A percentile compares a stretch with the other conserved stretches of the same genome.
Conservation (phyloP, 2,329 filamentous ascomycete species). For the Calonectria pteridis region DNA sequence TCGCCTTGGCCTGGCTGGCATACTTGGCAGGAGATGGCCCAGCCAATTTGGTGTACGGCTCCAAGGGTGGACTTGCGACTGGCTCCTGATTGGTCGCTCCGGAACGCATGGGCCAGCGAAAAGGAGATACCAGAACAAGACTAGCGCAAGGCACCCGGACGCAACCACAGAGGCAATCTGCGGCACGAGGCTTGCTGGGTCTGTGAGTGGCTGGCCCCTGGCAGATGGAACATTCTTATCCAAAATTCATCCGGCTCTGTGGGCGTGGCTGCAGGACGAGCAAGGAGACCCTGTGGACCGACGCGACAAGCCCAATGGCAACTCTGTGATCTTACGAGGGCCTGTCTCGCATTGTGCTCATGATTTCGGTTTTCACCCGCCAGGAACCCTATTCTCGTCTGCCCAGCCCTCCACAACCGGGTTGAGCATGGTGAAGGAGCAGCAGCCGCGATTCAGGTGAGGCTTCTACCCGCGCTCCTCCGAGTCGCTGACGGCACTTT, state of each 20-base stretch:
- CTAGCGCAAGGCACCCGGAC: slow-evolving; percentile 41
- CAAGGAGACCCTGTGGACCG: slow-evolving; percentile 7
- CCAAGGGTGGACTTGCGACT: neutral
- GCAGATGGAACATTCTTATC: slow-evolving; percentile 6
- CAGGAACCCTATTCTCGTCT: neutral
- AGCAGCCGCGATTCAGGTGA: slow-evolving; percentile 1
- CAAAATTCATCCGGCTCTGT: neutral
- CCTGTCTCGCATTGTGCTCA: slow-evolving; percentile 19
- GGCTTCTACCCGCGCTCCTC: neutral
- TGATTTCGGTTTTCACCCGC: slow-evolving; percentile 16
- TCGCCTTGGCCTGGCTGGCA: slow-evolving; percentile 15
- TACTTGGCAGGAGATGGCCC: slow-evolving; percentile 10
- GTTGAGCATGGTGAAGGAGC: neutral
- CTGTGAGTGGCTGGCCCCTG: slow-evolving; percentile 29
- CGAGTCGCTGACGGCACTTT: neutral
- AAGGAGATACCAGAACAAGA: slow-evolving; percentile 25
- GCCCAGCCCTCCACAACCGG: neutral
- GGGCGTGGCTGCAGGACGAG: slow-evolving; percentile 7
- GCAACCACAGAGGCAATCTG: slow-evolving; percentile 28
- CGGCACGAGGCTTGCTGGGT: neutral
- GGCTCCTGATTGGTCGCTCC: slow-evolving; percentile 22
- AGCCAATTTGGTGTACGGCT: neutral
- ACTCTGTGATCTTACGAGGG: slow-evolving; percentile 17
- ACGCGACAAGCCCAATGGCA: slow-evolving; percentile 4
- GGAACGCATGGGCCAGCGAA: slow-evolving; percentile 29